Evolutionary conservation across 257 asterid species (phyloP).

Genomic region (Osmanthus fragrans): DNA sequence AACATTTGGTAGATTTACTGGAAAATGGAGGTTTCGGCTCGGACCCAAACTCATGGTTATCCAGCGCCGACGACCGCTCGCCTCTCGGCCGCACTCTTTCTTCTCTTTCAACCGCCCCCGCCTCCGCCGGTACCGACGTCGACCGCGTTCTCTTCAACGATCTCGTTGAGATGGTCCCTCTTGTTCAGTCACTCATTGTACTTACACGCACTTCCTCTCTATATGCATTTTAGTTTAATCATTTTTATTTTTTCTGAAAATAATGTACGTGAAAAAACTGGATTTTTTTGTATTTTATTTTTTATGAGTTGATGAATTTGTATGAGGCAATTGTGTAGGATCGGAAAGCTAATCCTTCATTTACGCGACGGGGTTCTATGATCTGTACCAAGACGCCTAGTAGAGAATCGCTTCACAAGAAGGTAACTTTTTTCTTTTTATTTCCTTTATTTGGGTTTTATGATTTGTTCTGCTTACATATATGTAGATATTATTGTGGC

Average conservation of each 20-base stretch:
- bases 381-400: conserved; percentile 87
- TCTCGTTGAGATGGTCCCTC: conserved; percentile 85
- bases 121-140: conserved; percentile 57
- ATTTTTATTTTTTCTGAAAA: neutral
- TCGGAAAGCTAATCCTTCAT: conserved; percentile 64
- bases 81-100: conserved; percentile 52
- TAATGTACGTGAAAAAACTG: neutral
- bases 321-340: conserved; percentile 45
- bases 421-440: conserved; percentile 41
- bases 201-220: neutral
- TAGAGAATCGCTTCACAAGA: conserved; percentile 66
- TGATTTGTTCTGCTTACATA: neutral
- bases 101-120: conserved; percentile 62
- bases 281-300: neutral
- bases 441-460: neutral
- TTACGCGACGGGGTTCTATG: conserved; percentile 81
- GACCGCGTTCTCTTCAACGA: conserved; percentile 69
- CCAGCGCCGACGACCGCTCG: conserved; percentile 51
- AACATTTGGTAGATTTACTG: conserved; percentile 59
- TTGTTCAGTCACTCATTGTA: conserved; percentile 89
- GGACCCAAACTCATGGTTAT: conserved; percentile 67
- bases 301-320: neutral
- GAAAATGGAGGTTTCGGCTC: conserved; percentile 51
- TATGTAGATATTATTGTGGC: neutral
- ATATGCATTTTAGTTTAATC: conserved; percentile 5